Conservation (phyloP, 2,329 filamentous ascomycete genomes). For the Pseudogymnoascus destructans region DNA sequence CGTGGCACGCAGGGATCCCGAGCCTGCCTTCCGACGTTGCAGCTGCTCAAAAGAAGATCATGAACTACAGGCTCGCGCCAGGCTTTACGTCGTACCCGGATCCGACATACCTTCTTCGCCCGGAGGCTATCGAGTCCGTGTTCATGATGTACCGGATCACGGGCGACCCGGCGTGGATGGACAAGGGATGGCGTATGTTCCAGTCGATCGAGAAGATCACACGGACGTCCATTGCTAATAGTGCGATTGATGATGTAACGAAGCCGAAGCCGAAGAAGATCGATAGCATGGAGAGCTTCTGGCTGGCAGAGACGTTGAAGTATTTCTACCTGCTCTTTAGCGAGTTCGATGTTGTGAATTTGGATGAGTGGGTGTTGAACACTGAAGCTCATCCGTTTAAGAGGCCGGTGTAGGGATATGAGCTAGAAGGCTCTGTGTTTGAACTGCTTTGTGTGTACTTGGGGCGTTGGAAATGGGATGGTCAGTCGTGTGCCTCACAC, state of each 20-base stretch:
- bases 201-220: constrained; percentile 30
- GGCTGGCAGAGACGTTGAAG: constrained; percentile 56
- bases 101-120: constrained; percentile 36
- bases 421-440: not conserved
- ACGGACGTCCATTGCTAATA: constrained; percentile 29
- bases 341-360: constrained; percentile 43
- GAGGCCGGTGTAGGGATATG: constrained; percentile 11
- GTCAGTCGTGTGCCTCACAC: not conserved
- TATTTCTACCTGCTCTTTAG: constrained; percentile 77
- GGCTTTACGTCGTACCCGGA: constrained; percentile 35
- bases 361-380: constrained; percentile 50
- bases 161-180: constrained; percentile 22
- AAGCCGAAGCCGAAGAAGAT: constrained; percentile 18
- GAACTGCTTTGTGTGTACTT: not conserved
- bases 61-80: constrained; percentile 27
- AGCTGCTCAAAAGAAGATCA: constrained; percentile 6
- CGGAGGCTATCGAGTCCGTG: constrained; percentile 53
- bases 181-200: constrained; percentile 34
- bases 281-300: constrained; percentile 52
- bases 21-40: not conserved
- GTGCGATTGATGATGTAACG: constrained; percentile 29
- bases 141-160: constrained; percentile 38
- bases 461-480: not conserved
- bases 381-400: constrained; percentile 25
- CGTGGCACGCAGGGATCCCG: not conserved